Conservation (phyloP, 2,329 filamentous ascomycete genomes). For the Chaetomium sp. region DNA sequence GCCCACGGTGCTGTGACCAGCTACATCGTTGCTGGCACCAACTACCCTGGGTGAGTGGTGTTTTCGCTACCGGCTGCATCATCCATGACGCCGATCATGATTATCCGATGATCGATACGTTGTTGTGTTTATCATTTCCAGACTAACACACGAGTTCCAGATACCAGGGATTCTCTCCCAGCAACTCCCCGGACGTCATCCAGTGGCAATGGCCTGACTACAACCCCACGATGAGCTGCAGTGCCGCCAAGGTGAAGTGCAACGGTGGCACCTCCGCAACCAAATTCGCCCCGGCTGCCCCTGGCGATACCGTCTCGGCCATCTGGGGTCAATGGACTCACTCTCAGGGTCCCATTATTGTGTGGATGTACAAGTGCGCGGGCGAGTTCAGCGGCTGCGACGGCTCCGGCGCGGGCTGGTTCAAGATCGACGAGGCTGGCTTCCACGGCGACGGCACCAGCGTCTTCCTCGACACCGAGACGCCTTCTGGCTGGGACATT, state of each 20-base stretch:
- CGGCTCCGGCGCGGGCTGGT: constrained; percentile 48
- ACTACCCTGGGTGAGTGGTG: constrained; percentile 20
- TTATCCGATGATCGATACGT: not conserved
- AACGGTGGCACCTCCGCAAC: constrained; percentile 47
- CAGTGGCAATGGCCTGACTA: constrained; percentile 53
- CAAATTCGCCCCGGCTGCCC: constrained; percentile 38
- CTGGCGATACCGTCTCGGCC: constrained; percentile 44
- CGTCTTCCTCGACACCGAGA: constrained; percentile 11
- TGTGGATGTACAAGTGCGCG: constrained; percentile 50
- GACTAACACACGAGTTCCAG: not conserved
- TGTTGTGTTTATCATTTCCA: not conserved
- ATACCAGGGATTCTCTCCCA: constrained; percentile 41
- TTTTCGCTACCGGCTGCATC: not conserved
- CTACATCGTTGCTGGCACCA: constrained; percentile 26
- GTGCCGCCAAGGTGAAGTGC: constrained; percentile 46
- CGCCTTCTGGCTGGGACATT: constrained; percentile 6
- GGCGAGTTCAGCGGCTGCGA: constrained; percentile 44
- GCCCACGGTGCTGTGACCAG: constrained; percentile 32
- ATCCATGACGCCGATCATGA: not conserved
- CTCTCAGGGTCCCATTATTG: constrained; percentile 51
- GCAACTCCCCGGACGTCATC: constrained; percentile 42
- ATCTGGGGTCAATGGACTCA: constrained; percentile 54
- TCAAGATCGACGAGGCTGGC: constrained; percentile 52
- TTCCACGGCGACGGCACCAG: constrained; percentile 22
- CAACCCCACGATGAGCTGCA: constrained; percentile 45